Conservation (phyloP, 202 grass and related monocot species). For the Elaeis oleifera region DNA sequence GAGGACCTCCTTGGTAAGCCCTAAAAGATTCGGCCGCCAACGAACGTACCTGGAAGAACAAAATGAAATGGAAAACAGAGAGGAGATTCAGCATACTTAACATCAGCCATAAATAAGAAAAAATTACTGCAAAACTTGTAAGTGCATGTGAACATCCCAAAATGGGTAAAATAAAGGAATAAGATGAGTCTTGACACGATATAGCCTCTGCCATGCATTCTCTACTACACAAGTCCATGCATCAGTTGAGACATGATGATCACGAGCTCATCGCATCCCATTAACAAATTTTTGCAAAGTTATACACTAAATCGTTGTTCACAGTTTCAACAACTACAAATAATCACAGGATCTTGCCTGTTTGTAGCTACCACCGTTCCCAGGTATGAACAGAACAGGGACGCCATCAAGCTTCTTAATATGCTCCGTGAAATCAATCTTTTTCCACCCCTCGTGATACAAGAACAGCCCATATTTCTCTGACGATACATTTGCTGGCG, state of each 20-base stretch:
- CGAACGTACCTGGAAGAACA: conserved; percentile 64
- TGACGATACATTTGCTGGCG: conserved; percentile 65
- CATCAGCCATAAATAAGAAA: no score
- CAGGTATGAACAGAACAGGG: conserved; percentile 89
- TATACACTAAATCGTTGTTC: no score
- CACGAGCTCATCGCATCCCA: no score
- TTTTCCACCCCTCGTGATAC: conserved; percentile 97
- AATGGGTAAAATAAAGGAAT: no score
- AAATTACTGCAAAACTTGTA: no score
- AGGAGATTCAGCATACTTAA: neutral
- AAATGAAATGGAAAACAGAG: neutral
- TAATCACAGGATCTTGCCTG: conserved; percentile 31
- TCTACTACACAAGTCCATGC: no score
- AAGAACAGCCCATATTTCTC: conserved; percentile 84
- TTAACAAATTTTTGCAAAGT: no score
- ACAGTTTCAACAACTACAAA: no score
- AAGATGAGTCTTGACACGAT: no score
- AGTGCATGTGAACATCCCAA: no score
- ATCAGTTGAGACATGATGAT: no score
- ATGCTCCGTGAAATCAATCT: conserved; percentile 78
- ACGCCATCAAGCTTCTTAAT: conserved; percentile 55
- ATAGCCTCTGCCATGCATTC: no score
- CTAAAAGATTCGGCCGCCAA: conserved; percentile 79
- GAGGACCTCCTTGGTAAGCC: conserved; percentile 86
- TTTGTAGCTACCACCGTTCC: conserved; percentile 94